A percentile compares a stretch with the other conserved stretches of the same genome.
Evolutionary conservation across 2,329 filamentous ascomycete species (phyloP).

Genomic region (Atkinsonella hypoxylon): DNA sequence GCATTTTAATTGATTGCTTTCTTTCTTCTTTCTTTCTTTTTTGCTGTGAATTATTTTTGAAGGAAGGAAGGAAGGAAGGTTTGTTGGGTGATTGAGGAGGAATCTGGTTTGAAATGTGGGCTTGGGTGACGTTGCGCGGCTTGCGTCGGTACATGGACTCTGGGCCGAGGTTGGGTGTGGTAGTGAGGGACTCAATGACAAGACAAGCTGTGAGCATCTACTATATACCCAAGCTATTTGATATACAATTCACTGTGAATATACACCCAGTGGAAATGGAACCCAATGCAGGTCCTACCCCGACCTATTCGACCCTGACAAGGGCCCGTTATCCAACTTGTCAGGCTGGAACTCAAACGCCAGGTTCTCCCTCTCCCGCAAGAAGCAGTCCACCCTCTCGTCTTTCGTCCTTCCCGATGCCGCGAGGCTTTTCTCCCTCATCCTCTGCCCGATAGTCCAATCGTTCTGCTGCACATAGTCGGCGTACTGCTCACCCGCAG

Average conservation of each 20-base stretch:
- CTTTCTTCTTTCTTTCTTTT: too few species aligned
- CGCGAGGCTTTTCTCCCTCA: constrained; percentile 40
- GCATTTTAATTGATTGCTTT: constrained; percentile 14
- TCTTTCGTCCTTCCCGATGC: constrained; percentile 42
- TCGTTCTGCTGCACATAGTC: constrained; percentile 57
- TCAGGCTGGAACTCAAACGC: constrained; percentile 20
- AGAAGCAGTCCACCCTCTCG: constrained; percentile 63
- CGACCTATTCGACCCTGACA: constrained; percentile 5
- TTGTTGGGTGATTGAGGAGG: background rate
- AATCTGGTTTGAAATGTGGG: background rate
- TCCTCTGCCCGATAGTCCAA: constrained; percentile 48
- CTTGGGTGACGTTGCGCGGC: constrained; percentile 2
- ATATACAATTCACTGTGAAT: background rate
- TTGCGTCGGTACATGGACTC: constrained; percentile 4
- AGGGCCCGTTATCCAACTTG: constrained; percentile 16
- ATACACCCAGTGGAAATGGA: background rate
- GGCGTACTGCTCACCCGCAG: constrained; percentile 48
- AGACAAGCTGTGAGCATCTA: too few species aligned
- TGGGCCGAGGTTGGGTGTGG: background rate
- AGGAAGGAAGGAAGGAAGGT: background rate
- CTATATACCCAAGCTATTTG: too few species aligned
- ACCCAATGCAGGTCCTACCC: background rate
- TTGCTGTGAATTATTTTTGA: too few species aligned
- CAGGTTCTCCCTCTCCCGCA: constrained; percentile 55
- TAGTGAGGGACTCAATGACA: too few species aligned